Conservation (phyloP, 2,329 filamentous ascomycete genomes). For the Neoscytalidium dimidiatum region DNA sequence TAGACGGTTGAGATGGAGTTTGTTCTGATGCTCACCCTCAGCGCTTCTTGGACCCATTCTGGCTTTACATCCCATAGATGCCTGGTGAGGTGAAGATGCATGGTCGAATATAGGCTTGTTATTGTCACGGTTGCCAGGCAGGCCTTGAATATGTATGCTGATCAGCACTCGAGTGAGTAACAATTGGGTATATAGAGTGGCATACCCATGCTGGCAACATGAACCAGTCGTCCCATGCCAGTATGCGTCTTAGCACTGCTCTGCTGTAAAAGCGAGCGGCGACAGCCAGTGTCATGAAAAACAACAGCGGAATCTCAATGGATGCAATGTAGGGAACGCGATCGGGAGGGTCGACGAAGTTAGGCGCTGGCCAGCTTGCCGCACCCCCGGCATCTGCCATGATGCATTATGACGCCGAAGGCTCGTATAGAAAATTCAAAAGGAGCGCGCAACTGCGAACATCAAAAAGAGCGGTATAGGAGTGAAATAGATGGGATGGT, state of each 20-base stretch:
- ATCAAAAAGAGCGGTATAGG: not conserved
- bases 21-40: slow-evolving; percentile 24
- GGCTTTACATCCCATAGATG: slow-evolving; percentile 33
- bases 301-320: slow-evolving; percentile 17
- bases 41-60: slow-evolving; percentile 27
- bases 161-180: not conserved
- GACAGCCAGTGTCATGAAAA: slow-evolving; percentile 19
- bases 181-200: not conserved
- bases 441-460: not conserved
- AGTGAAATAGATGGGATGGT: not conserved
- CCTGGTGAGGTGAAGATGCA: slow-evolving; percentile 2
- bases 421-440: not conserved
- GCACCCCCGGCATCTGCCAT: not conserved
- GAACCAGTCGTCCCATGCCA: slow-evolving; percentile 31
- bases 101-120: slow-evolving; percentile 7
- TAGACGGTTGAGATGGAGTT: not conserved
- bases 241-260: slow-evolving; percentile 25
- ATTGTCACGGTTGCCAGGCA: slow-evolving; percentile 1
- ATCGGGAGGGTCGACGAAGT: slow-evolving; percentile 18
- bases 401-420: slow-evolving; percentile 11
- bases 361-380: slow-evolving; percentile 20
- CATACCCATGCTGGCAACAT: slow-evolving; percentile 30
- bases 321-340: slow-evolving; percentile 6
- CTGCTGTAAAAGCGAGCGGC: slow-evolving; percentile 28
- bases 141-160: not conserved